Conservation (phyloP, 345 rosid genomes). For the Hibiscus tridactylites region DNA sequence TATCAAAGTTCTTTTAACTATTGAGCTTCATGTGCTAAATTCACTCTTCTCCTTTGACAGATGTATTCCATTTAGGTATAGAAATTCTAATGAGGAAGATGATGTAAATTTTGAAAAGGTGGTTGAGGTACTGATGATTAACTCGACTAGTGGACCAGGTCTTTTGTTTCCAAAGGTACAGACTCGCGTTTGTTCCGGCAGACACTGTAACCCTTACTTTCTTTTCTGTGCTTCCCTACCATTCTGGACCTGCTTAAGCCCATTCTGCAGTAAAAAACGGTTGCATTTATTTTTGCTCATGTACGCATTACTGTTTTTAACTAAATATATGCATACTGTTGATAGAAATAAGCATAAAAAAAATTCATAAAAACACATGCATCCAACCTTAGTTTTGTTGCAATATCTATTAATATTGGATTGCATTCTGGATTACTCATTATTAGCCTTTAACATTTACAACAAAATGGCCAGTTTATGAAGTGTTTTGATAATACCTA, state of each 20-base stretch:
- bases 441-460: not conserved
- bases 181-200: not conserved
- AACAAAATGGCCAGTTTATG: not conserved
- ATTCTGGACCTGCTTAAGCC: not conserved
- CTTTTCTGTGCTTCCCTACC: not conserved
- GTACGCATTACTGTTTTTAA: not conserved
- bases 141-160: conserved; percentile 45
- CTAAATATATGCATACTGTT: not conserved
- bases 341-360: not conserved
- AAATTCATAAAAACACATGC: not conserved
- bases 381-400: not conserved
- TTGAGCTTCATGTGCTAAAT: not conserved
- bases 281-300: not conserved
- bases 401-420: not conserved
- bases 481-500: not conserved
- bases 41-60: conserved; percentile 14
- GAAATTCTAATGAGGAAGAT: conserved; percentile 14
- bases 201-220: not conserved
- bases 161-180: conserved; percentile 49
- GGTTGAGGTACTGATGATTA: conserved; percentile 40
- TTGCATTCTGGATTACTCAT: not conserved
- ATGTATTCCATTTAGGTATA: conserved; percentile 43
- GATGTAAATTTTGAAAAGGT: conserved; percentile 18
- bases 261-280: not conserved
- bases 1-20: not conserved